Evolutionary conservation across 805 yeast species (phyloP), one percentile per base, ranked within the genome.

Genomic region (Suhomyces pyralidae): DNA sequence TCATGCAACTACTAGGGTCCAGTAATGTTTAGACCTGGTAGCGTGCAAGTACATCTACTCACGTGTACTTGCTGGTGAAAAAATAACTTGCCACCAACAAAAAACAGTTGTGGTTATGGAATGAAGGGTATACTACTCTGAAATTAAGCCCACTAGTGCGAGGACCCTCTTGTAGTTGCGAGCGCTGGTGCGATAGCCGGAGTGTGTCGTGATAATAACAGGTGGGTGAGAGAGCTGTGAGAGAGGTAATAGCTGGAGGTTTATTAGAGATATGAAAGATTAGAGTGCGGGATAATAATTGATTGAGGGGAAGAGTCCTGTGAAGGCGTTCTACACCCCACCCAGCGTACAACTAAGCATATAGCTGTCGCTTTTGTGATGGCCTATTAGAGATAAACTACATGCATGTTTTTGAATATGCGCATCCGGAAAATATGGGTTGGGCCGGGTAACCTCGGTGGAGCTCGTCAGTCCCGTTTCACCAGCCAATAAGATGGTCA

Each of bases 391-490:
- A 38, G 42, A 19, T 38, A 8, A 19, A 38, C 42, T 38, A 38
- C 42, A 19, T 38, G 42, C 42, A 38, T 38, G 42, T 38, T 38
- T 42, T 7, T 22, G 19, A 42, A 42, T 20, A 42, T 42, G 45
- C 45, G 45, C 30, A 42, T 42, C 24, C 45, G 45, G 45, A 42
- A 42, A 42, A 42, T 42, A 6, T 17, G 42, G 42, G 17, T 24
- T 32, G 24, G 42, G 42, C 24, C 42, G 42, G 42, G 42, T 38
- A 38, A 38, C 42, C 10, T 15, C 19, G 40, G 24, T 38, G 24
- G 42, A 17, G 20, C 24, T 38, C 42, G 42, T 38, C 42, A 19
- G 42, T 38, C 9, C 24, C 20, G 42, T 17, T 38, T 17, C 42
- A 38, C 42, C 42, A 38, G 42, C 42, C 42, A 38, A 38, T 38